Percentiles rank a stretch among this genome's conserved stretches.
phyloP scores from a whole-genome alignment of 208 protist genomes.

The Crithidia thermophila region DNA sequence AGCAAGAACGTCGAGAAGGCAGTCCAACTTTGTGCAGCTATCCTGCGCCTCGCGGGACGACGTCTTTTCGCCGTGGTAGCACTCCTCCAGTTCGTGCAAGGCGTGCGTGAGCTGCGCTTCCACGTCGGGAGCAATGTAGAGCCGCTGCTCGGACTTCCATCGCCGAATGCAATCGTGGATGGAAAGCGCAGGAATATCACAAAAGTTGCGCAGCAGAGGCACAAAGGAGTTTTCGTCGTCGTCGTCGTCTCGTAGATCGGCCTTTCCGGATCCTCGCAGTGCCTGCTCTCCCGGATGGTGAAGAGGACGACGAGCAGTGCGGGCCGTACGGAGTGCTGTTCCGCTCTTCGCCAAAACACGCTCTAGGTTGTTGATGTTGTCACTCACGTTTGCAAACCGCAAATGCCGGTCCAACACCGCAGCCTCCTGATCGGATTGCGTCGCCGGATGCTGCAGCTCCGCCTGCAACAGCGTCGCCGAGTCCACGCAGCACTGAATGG shows the following conservation, averaged over 20 bases:
- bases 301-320: constrained; percentile 20
- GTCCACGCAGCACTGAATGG: constrained; percentile 50
- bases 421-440: constrained; percentile 20
- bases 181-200: constrained; percentile 8
- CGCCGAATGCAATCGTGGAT: constrained; percentile 18
- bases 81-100: constrained; percentile 18
- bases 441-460: constrained; percentile 22
- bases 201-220: constrained; percentile 27
- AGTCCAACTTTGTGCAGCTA: constrained; percentile 22
- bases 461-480: constrained; percentile 17
- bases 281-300: too few relatives aligned
- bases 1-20: constrained; percentile 28
- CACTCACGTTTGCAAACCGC: constrained; percentile 19
- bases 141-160: constrained; percentile 30
- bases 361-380: constrained; percentile 36
- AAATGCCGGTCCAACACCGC: constrained; percentile 17
- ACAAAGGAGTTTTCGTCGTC: constrained; percentile 26
- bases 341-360: constrained; percentile 28
- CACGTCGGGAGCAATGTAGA: constrained; percentile 19
- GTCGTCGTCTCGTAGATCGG: too few relatives aligned
- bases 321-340: constrained; percentile 22
- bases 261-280: too few relatives aligned
- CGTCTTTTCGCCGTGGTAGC: constrained; percentile 8
- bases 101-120: constrained; percentile 18
- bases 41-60: too few relatives aligned